Base-by-base conservation (phyloP, 148 eudicot genomes). In the Cornus suecica region DNA sequence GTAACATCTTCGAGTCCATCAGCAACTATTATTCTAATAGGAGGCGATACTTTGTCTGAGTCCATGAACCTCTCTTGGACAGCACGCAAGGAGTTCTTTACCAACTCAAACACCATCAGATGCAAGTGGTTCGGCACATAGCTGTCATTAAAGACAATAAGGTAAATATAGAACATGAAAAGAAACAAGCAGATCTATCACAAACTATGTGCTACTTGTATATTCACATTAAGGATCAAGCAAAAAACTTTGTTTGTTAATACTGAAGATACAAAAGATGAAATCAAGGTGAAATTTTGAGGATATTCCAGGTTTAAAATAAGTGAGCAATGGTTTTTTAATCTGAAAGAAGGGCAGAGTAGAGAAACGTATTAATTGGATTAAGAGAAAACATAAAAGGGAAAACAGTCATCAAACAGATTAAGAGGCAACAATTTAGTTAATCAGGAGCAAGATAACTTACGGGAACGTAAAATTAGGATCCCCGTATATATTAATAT, bases 51-150 rank as follows among this genome's bases (percentile, higher is more conserved):
- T 81, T 90, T 83, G 75, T 93, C 94, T 0, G 97, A 90, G 81
- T 96, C 93, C 92, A 96, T 86, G 78, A 66, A 91, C 34, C 86
- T 87, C 84, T 96, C 99, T 79, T 96, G 94, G 29, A 96, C 99
- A 78, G 99, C 99, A 78, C 99, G 99, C 37, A 93, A 82, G 22
- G 97, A 96, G 78, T 96, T 96, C 68, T 96, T 96, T 24, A 96
- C 99, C 88, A 96, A 82, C 87, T 96, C 99, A 80, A 96, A 96
- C 74, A 96, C 94, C 99, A 96, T 96, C 76, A 96, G 74, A 68
- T 96, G 97, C 79, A 96, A 86, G 81, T 96, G 99, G 54, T 93
- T 76, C 8, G 97, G 97, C 42, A 96, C 99, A 85, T 96, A 95
- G 67, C 99, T 95, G 89, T 42, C 56, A 72, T 25, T 14, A 63